These are phyloP conservation scores for Ogataea paradorogensis DNA, from an alignment of 805 yeast genomes.

Conservation along the genomic window DNA sequence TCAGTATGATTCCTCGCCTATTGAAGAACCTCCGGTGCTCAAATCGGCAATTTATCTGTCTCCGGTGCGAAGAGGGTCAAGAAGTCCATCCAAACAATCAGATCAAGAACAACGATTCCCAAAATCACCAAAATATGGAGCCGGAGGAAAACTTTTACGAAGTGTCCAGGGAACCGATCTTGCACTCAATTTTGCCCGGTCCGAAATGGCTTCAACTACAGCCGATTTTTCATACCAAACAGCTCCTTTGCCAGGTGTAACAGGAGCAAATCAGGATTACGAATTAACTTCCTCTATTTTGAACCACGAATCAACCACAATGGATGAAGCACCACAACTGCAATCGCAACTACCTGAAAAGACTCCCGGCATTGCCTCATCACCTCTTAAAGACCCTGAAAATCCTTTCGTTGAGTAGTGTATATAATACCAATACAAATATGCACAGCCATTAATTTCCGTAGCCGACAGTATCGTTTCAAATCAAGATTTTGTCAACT, in stretches of 20 bases:
- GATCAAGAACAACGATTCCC: constrained; percentile 41
- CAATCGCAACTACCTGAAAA: constrained; percentile 14
- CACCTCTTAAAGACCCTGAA: constrained; percentile 8
- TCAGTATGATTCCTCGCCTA: constrained; percentile 35
- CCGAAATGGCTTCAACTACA: constrained; percentile 24
- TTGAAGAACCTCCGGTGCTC: constrained; percentile 32
- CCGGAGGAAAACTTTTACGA: constrained; percentile 34
- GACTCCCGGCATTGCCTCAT: constrained; percentile 5
- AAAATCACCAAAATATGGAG: constrained; percentile 44
- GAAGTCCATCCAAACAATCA: constrained; percentile 12
- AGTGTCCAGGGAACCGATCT: constrained; percentile 26
- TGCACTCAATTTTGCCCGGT: constrained; percentile 28
- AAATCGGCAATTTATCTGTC: constrained; percentile 24
- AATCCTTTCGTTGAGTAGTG: constrained; percentile 12
- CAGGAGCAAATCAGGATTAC: constrained; percentile 6
- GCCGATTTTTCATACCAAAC: constrained; percentile 24
- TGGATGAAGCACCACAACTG: constrained; percentile 19
- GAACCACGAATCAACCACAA: constrained; percentile 20
- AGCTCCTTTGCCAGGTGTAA: constrained; percentile 13
- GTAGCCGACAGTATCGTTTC: neutral
- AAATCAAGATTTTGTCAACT: no score
- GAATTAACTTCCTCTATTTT: constrained; percentile 13
- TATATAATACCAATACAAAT: constrained; percentile 1
- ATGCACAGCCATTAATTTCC: constrained; percentile 1
- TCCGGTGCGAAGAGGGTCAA: constrained; percentile 15